Conservation (phyloP, 2,329 filamentous ascomycete species). For the Diaporthe citri region DNA sequence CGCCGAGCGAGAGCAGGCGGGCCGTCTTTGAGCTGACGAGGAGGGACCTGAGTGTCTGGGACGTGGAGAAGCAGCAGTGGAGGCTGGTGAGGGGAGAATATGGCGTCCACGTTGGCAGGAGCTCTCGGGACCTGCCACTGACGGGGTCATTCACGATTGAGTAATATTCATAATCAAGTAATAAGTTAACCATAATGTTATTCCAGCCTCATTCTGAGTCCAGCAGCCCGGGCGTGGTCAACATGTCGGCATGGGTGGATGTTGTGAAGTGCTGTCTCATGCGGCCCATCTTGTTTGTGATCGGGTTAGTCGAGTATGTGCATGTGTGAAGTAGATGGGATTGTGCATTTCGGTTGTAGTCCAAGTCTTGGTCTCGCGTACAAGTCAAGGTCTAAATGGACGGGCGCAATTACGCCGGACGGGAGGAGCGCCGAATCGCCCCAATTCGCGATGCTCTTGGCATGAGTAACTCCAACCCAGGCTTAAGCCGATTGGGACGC, state of each 20-base stretch:
- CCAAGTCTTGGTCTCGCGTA: not conserved
- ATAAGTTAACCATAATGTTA: not conserved
- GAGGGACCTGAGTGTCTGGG: constrained; percentile 77
- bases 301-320: not conserved
- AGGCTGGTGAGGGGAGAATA: constrained; percentile 61
- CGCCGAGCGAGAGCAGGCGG: constrained; percentile 56
- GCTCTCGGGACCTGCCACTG: constrained; percentile 60
- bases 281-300: not conserved
- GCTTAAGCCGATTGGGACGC: constrained; percentile 28
- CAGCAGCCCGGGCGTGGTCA: not conserved
- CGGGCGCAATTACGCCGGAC: constrained; percentile 15
- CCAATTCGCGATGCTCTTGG: constrained; percentile 13
- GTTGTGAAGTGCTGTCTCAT: not conserved
- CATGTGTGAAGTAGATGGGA: not conserved
- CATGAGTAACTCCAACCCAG: constrained; percentile 22
- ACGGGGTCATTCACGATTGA: constrained; percentile 49
- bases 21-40: constrained; percentile 68
- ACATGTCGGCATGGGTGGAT: not conserved
- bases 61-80: constrained; percentile 73
- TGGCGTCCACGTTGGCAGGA: constrained; percentile 59
- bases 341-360: not conserved
- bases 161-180: constrained; percentile 10
- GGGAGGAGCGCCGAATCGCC: not conserved
- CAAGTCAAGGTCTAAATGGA: constrained; percentile 19
- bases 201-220: not conserved